Evolutionary conservation across 208 protist species (phyloP), one percentile per base, ranked within the genome.

Genomic region (Trypanosoma conorhini): DNA sequence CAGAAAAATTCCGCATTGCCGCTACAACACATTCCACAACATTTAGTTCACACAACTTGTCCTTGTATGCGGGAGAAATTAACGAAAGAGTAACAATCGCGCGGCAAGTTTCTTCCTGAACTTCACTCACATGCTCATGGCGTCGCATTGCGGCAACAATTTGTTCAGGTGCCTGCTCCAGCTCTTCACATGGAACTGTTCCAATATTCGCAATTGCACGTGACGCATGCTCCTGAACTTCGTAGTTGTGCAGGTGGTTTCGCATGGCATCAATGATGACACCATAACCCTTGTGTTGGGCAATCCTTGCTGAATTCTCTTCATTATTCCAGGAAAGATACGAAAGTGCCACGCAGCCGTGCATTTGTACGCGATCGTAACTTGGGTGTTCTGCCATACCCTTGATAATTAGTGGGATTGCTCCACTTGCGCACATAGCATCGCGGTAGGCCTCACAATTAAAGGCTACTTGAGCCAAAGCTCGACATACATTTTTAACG

Each of bases 311-410:
- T 10, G 93, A 88, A 73, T 95, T 94, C 33, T 67, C 72, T 66
- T 94, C 84, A 77, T 91, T 95, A 26, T 89, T 94, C 91, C 93
- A 97, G 0, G 89, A 95, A 40, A 97, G 83, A 75, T 97, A 97
- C 44, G 93, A 95, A 52, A 97, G 79, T 35, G 89, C 93, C n/a
- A 94, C 85, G 65, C 89, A 96, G 38, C 88, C 90, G 77, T 97
- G 93, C 86, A 96, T 91, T 79, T 95, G 88, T 40, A 88, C 93
- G 21, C 90, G 76, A 67, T 97, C 93, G 78, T 93, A 93, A 76
- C 76, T 82, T 12, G 84, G 85, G 60, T 96, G 89, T 62, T 93
- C 74, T 64, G 85, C 81, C 88, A 96, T 95, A n/a, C 88, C 89
- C 19, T 81, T 80, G 42, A 96, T 89, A 65, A 97, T 93, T 13